These are phyloP conservation scores for Thalassiosira mediterranea DNA, from an alignment of 352 stramenopile species.

Conservation along the genomic window DNA sequence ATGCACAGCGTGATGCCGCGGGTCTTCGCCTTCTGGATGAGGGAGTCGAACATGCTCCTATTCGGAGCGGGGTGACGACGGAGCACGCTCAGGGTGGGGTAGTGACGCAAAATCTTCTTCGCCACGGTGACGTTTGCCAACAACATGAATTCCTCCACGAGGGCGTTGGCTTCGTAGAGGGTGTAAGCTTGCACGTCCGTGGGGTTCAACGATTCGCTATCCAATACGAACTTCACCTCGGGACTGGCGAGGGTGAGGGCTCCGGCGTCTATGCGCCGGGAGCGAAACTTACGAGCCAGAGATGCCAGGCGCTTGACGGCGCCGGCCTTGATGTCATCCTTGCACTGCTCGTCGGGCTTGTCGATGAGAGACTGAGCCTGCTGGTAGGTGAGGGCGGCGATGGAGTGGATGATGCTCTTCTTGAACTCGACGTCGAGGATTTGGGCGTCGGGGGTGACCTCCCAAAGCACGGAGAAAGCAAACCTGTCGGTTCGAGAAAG, in stretches of 20 bases:
- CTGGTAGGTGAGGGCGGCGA: slow-evolving; percentile 95
- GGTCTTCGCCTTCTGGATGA: slow-evolving; percentile 81
- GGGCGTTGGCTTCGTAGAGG: slow-evolving; percentile 92
- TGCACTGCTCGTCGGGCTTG: slow-evolving; percentile 72
- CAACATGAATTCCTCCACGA: slow-evolving; percentile 99
- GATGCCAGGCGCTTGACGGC: slow-evolving; percentile 90
- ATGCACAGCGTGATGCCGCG: slow-evolving; percentile 81
- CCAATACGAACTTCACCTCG: slow-evolving; percentile 95
- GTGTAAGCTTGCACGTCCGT: slow-evolving; percentile 98
- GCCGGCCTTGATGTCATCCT: slow-evolving; percentile 69
- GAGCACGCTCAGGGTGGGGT: slow-evolving; percentile 93
- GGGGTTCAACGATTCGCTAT: slow-evolving; percentile 98
- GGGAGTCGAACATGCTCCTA: slow-evolving; percentile 91
- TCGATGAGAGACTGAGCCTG: slow-evolving; percentile 96
- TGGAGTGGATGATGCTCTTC: slow-evolving; percentile 97
- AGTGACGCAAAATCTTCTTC: slow-evolving; percentile 90
- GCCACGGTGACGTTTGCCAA: slow-evolving; percentile 98
- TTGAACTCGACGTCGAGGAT: slow-evolving; percentile 96
- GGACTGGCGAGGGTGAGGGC: slow-evolving; percentile 96
- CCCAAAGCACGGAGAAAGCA: slow-evolving; percentile 88
- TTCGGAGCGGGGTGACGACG: slow-evolving; percentile 94
- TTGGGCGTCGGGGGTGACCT: slow-evolving; percentile 89
- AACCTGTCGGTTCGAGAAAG: slow-evolving; percentile 57
- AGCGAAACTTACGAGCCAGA: slow-evolving; percentile 90
- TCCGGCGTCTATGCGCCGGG: slow-evolving; percentile 93